phyloP scores from a whole-genome alignment of 2,329 filamentous ascomycete species.

The Stemphylium vesicarium region DNA sequence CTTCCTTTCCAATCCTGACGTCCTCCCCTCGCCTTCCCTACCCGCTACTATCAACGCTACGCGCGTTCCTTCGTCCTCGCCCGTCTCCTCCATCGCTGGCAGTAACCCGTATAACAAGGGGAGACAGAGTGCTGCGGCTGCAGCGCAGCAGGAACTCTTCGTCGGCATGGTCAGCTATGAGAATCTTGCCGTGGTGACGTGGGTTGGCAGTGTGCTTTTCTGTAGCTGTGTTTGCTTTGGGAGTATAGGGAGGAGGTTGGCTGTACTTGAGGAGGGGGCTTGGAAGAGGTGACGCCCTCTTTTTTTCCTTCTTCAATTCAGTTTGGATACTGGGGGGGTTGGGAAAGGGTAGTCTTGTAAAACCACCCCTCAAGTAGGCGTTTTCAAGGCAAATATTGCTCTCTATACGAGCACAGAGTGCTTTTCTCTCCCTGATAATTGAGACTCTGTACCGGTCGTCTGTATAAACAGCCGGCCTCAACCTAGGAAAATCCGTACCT shows the following conservation, averaged over 20 bases:
- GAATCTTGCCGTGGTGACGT: constrained; percentile 75
- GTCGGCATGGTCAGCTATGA: constrained; percentile 67
- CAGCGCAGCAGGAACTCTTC: constrained; percentile 38
- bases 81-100: background rate
- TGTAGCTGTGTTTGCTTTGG: constrained; percentile 96
- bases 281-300: constrained; percentile 15
- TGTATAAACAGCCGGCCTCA: too few relatives aligned
- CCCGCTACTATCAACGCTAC: constrained; percentile 34
- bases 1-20: constrained; percentile 75
- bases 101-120: constrained; percentile 7
- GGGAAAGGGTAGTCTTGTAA: background rate
- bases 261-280: constrained; percentile 45
- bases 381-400: background rate
- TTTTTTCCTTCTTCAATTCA: background rate
- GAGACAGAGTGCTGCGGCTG: background rate
- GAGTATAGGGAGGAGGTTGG: constrained; percentile 85
- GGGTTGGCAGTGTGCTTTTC: constrained; percentile 92
- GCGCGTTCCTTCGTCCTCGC: constrained; percentile 12
- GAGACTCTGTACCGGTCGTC: too few relatives aligned
- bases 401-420: too few relatives aligned
- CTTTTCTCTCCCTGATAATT: too few relatives aligned
- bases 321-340: background rate
- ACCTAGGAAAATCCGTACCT: too few relatives aligned
- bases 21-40: constrained; percentile 66
- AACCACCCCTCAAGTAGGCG: background rate